Conservation (phyloP, 306 rosid species). For the Oxytropis ochrocephala region DNA sequence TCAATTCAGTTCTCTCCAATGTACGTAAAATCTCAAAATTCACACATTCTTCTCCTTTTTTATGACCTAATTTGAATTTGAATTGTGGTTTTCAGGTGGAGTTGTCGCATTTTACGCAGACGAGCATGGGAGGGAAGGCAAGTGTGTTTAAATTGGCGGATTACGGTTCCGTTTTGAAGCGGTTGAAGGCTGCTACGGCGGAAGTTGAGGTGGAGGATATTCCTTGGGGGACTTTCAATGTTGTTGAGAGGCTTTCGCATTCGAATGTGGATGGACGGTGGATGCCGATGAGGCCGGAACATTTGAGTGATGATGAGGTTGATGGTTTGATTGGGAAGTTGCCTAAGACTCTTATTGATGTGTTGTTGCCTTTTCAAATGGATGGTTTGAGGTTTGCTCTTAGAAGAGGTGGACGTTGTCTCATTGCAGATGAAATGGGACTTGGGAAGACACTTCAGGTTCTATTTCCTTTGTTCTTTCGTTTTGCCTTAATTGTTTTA, state of each 20-base stretch:
- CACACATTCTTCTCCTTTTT: background rate
- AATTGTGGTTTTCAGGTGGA: constrained; percentile 37
- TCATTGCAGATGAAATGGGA: constrained; percentile 95
- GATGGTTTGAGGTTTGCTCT: constrained; percentile 78
- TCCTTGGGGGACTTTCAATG: constrained; percentile 74
- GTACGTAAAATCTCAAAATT: constrained; percentile 9
- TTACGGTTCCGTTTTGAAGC: constrained; percentile 44
- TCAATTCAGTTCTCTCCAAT: constrained; percentile 35
- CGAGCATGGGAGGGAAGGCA: constrained; percentile 52
- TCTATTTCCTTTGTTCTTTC: background rate
- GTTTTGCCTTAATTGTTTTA: too few species aligned
- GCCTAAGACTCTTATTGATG: constrained; percentile 44
- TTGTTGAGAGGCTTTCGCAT: constrained; percentile 60
- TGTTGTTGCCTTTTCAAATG: constrained; percentile 72
- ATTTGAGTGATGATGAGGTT: constrained; percentile 60
- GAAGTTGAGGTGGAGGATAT: constrained; percentile 64
- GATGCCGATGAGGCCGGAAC: constrained; percentile 73
- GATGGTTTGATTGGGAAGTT: constrained; percentile 53
- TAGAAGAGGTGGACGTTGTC: constrained; percentile 87
- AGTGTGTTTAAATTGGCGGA: constrained; percentile 58
- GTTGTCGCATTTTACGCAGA: constrained; percentile 77
- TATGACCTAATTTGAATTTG: background rate
- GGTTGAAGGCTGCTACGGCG: constrained; percentile 43
- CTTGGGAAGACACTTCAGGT: constrained; percentile 98
- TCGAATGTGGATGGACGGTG: constrained; percentile 43